These are phyloP conservation scores for Carex parvula DNA, from an alignment of 176 grass and related monocot species.

Conservation along the genomic window DNA sequence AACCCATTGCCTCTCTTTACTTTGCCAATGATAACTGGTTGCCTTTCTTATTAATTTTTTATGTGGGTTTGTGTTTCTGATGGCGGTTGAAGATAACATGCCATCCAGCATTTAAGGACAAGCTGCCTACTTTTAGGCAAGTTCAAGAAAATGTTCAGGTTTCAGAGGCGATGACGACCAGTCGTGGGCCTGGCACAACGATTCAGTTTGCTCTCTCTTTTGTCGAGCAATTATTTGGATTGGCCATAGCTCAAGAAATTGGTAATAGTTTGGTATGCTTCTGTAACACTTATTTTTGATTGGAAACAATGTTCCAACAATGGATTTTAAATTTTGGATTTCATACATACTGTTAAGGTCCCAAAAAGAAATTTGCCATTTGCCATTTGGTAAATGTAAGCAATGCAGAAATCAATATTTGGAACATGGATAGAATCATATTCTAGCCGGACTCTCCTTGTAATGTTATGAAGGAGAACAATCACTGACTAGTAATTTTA, in stretches of 20 bases:
- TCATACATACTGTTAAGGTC: background rate
- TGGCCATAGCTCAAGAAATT: constrained; percentile 47
- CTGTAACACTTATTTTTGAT: background rate
- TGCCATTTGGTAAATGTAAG: background rate
- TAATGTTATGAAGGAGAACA: background rate
- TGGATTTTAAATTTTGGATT: background rate
- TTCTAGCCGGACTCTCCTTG: background rate
- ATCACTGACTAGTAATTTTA: background rate
- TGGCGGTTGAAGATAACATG: constrained; percentile 62
- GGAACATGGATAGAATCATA: background rate
- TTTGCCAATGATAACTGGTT: background rate
- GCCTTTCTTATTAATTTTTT: constrained; percentile 22
- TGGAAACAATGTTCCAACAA: background rate
- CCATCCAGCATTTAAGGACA: constrained; percentile 85
- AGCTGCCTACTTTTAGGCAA: constrained; percentile 71
- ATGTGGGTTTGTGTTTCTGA: background rate
- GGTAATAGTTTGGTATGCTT: constrained; percentile 46
- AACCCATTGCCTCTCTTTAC: background rate
- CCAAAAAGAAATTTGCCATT: background rate
- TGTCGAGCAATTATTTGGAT: constrained; percentile 77
- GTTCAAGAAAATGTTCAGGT: constrained; percentile 82
- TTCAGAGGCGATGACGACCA: constrained; percentile 80
- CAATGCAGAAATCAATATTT: background rate
- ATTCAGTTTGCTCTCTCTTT: constrained; percentile 86
- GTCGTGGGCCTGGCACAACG: constrained; percentile 67